Evolutionary conservation across 1,284 basidiomycete species (phyloP).

Genomic region (Agroathelia rolfsii): DNA sequence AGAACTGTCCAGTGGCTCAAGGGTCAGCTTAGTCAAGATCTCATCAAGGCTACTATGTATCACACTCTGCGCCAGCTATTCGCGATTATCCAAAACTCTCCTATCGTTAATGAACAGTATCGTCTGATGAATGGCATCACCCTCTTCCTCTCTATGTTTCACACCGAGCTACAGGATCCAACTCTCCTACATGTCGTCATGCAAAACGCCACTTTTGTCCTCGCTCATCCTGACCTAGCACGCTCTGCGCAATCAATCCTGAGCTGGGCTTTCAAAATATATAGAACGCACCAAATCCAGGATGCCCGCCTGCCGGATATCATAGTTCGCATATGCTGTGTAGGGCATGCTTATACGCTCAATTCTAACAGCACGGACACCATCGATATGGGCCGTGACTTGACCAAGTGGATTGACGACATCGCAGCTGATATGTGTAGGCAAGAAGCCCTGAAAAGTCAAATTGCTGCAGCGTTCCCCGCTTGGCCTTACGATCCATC

Average conservation of each 20-base stretch:
- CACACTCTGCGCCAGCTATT: slow-evolving; percentile 72
- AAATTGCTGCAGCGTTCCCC: slow-evolving; percentile 47
- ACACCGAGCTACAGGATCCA: slow-evolving; percentile 43
- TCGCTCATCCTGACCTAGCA: slow-evolving; percentile 62
- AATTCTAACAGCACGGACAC: slow-evolving; percentile 19
- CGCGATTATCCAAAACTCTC: slow-evolving; percentile 52
- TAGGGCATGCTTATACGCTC: slow-evolving; percentile 42
- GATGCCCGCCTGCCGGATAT: slow-evolving; percentile 53
- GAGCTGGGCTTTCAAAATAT: slow-evolving; percentile 61
- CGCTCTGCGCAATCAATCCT: slow-evolving; percentile 65
- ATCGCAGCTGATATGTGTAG: slow-evolving; percentile 35
- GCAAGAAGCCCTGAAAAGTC: slow-evolving; percentile 26
- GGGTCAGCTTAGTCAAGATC: slow-evolving; percentile 25
- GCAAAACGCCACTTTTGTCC: slow-evolving; percentile 55
- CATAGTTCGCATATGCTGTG: slow-evolving; percentile 52
- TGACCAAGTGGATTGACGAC: slow-evolving; percentile 56
- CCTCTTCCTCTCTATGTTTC: slow-evolving; percentile 58
- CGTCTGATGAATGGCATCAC: slow-evolving; percentile 68
- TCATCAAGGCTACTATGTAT: slow-evolving; percentile 51
- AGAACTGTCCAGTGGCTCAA: slow-evolving; percentile 51
- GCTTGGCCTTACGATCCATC: slow-evolving; percentile 64
- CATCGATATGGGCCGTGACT: slow-evolving; percentile 29
- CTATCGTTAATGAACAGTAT: slow-evolving; percentile 82
- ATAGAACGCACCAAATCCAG: slow-evolving; percentile 26
- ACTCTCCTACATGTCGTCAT: slow-evolving; percentile 59